phyloP scores from a whole-genome alignment of 257 asterid genomes.

The Salvia splendens region DNA sequence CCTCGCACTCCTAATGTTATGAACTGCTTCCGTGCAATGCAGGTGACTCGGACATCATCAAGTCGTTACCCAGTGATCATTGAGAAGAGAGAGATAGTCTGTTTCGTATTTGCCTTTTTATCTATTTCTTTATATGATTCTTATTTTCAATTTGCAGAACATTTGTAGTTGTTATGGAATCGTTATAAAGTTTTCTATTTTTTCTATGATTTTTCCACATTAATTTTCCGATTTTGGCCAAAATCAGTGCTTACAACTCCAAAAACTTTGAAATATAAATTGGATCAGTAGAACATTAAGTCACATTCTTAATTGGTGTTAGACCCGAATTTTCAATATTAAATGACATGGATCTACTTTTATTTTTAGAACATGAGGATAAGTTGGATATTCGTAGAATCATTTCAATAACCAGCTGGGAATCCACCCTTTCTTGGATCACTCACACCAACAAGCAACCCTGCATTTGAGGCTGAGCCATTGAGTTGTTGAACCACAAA shows the following conservation, averaged over 20 bases:
- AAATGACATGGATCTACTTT: not conserved
- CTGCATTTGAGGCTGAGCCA: conserved; percentile 19
- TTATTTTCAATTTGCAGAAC: conserved; percentile 13
- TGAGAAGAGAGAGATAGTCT: conserved; percentile 30
- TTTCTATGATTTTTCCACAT: too few species aligned
- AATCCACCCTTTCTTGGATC: conserved; percentile 80
- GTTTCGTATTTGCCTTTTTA: not conserved
- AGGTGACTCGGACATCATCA: conserved; percentile 59
- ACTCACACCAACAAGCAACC: conserved; percentile 54
- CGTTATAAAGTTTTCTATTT: not conserved
- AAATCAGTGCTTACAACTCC: too few species aligned
- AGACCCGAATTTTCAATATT: not conserved
- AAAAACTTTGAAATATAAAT: too few species aligned
- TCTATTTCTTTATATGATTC: not conserved
- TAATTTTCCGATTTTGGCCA: too few species aligned
- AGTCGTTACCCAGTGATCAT: conserved; percentile 46
- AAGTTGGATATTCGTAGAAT: not conserved
- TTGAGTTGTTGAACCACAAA: conserved; percentile 49
- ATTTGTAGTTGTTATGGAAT: not conserved
- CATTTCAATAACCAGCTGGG: conserved; percentile 56
- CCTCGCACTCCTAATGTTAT: not conserved
- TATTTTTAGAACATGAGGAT: not conserved
- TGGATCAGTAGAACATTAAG: too few species aligned
- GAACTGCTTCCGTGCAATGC: not conserved
- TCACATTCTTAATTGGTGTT: too few species aligned